Conservation (phyloP, 805 yeast species). For the Suhomyces kilbournensis region DNA sequence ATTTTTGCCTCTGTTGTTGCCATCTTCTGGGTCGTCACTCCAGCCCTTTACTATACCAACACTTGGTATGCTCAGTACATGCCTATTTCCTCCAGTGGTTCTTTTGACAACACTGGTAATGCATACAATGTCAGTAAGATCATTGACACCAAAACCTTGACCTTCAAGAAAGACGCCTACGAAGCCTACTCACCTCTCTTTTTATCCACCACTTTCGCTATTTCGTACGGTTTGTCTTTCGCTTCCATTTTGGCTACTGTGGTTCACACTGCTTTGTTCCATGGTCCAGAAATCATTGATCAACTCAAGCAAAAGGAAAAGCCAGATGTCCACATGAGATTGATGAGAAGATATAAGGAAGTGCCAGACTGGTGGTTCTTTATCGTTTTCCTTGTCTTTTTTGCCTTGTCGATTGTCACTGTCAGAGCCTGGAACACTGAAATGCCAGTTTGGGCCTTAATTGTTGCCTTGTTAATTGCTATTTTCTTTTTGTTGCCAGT, state of each 20-base stretch:
- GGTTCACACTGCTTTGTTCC: slow-evolving; percentile 55
- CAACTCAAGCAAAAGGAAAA: slow-evolving; percentile 27
- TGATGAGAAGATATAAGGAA: slow-evolving; percentile 47
- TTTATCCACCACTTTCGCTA: slow-evolving; percentile 53
- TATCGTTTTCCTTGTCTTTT: slow-evolving; percentile 22
- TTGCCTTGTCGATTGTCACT: slow-evolving; percentile 38
- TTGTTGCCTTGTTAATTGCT: slow-evolving; percentile 39
- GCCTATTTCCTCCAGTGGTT: slow-evolving; percentile 50
- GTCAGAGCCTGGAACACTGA: slow-evolving; percentile 40
- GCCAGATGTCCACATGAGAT: slow-evolving; percentile 48
- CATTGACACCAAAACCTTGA: slow-evolving; percentile 35
- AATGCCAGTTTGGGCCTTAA: slow-evolving; percentile 42
- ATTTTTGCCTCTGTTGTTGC: slow-evolving; percentile 31
- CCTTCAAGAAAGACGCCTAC: slow-evolving; percentile 48
- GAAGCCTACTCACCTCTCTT: slow-evolving; percentile 61
- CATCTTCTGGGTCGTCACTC: slow-evolving; percentile 50
- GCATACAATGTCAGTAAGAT: slow-evolving; percentile 50
- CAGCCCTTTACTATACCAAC: slow-evolving; percentile 54
- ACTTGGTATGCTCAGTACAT: slow-evolving; percentile 57
- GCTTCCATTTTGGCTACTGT: slow-evolving; percentile 64
- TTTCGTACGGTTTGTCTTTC: slow-evolving; percentile 56
- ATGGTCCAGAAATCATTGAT: slow-evolving; percentile 47
- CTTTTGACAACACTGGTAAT: slow-evolving; percentile 51
- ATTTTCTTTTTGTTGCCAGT: slow-evolving; percentile 39
- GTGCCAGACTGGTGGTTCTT: slow-evolving; percentile 46